Evolutionary conservation across 129 eudicot genomes (phyloP).

Genomic region (Erigeron canadensis): DNA sequence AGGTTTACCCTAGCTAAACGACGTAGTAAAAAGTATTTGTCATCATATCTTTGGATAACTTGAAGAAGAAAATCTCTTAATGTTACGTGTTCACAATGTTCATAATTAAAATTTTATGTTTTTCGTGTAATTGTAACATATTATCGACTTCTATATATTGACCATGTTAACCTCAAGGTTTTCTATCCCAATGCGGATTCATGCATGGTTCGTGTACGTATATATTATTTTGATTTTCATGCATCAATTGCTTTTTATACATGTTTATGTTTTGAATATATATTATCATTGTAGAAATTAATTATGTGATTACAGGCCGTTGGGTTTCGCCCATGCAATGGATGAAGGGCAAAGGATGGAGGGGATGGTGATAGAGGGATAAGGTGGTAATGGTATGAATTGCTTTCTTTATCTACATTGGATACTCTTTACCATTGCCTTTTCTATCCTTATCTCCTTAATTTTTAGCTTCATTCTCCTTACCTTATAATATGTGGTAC

Average conservation of each 20-base stretch:
- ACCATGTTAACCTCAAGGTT: background rate
- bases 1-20: no score
- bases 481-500: slow-evolving; percentile 32
- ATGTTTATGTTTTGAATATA: background rate
- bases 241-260: background rate
- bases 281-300: background rate
- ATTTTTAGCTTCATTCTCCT: slow-evolving; percentile 23
- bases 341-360: slow-evolving; percentile 34
- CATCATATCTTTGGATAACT: no score
- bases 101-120: background rate
- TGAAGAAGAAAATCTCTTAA: no score
- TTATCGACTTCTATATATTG: background rate
- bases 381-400: slow-evolving; percentile 44
- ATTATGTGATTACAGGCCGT: slow-evolving; percentile 1
- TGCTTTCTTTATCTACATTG: slow-evolving; percentile 42
- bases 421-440: slow-evolving; percentile 38
- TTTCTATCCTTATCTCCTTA: slow-evolving; percentile 34
- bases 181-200: background rate
- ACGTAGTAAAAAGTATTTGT: no score
- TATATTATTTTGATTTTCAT: background rate
- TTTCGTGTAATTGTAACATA: background rate
- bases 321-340: slow-evolving; percentile 25
- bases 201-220: no score
- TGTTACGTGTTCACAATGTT: background rate
- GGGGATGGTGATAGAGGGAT: slow-evolving; percentile 37